Base-by-base conservation (phyloP, 2,329 filamentous ascomycete genomes). In the Ophiostoma sp. region DNA sequence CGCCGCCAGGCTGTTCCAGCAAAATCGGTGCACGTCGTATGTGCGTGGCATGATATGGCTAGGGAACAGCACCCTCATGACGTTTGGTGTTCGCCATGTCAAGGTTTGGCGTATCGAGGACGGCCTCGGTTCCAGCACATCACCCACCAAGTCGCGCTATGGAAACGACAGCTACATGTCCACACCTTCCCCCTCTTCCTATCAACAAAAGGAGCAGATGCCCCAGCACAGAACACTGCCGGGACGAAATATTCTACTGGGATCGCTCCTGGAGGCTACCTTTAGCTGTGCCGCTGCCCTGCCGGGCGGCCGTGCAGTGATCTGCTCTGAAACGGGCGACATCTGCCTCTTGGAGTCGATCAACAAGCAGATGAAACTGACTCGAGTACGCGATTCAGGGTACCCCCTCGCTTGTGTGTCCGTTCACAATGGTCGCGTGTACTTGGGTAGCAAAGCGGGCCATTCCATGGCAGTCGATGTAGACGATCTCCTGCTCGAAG, bases 71-170 rank as follows among this genome's bases (percentile, higher is more conserved):
- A 90, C 80, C 72, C 83, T 99, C 66, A 82, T 99, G 69, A 97
- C 94, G 71, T 86, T 95, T 38, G 95, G 95, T 14, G 90, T 95
- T 66, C 87, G 95, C 40, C 94, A 97, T 79, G 87, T 97, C 77
- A 98, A 97, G 78, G 85, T 96, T 66, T 99, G 95, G 95, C 89
- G 89, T 73, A 84, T 95, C 11, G 91, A 95, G 47, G 92, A 94
- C 40, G 79, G 74, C 74, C 68, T 81, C 75, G 71, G 82, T 18
- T 79, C 79, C 5, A 40, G 62, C 63, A 68, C 66, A 5, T 72
- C 71, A 8, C 89, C 90, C 1, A 81, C 83, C 8, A 92, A 91
- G 75, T 77, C 84, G 74, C 85, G 84, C 71, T 83, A 86, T 69
- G 75, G 79, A 27, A 76, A 77, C 65, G 85, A 87, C 64, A 74